A percentile compares a stretch with the other conserved stretches of the same genome.
Evolutionary conservation across 2,329 filamentous ascomycete genomes (phyloP).

Genomic region (Calonectria pteridis): DNA sequence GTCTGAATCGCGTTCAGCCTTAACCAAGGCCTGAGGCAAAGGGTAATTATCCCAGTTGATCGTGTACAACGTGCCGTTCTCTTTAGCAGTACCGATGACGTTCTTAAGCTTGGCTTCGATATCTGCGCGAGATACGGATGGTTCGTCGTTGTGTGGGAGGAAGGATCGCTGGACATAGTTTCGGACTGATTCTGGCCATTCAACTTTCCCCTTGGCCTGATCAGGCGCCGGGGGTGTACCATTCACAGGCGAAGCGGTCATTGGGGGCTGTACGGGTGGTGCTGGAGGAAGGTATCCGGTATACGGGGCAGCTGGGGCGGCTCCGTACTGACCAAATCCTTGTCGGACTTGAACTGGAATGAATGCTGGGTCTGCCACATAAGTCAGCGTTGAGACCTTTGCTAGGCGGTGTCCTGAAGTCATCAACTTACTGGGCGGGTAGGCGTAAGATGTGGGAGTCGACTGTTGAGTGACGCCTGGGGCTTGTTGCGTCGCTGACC

Average conservation of each 20-base stretch:
- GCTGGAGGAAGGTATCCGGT: constrained; percentile 47
- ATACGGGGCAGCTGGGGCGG: constrained; percentile 51
- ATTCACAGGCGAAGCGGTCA: constrained; percentile 43
- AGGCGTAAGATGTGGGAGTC: constrained; percentile 52
- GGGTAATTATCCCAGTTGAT: constrained; percentile 88
- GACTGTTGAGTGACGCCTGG: constrained; percentile 57
- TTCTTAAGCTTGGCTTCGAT: constrained; percentile 88
- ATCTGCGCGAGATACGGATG: constrained; percentile 73
- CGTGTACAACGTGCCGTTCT: constrained; percentile 76
- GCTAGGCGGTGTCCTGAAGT: constrained; percentile 5
- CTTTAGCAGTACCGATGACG: constrained; percentile 86
- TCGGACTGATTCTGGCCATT: constrained; percentile 87
- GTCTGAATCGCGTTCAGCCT: constrained; percentile 72
- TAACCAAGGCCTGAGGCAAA: constrained; percentile 86
- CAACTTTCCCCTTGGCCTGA: constrained; percentile 70
- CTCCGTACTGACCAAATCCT: constrained; percentile 63
- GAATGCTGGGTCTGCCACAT: constrained; percentile 64
- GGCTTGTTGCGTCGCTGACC: constrained; percentile 53
- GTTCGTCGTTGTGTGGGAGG: constrained; percentile 76
- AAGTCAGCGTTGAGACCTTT: constrained; percentile 39
- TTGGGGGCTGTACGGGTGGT: constrained; percentile 42
- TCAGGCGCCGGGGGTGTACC: constrained; percentile 46
- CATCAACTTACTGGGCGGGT: constrained; percentile 53
- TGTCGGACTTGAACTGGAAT: constrained; percentile 73
- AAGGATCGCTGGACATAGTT: constrained; percentile 93